These are phyloP conservation scores for Plantago rigida DNA, from an alignment of 305 asterid species.

Conservation along the genomic window DNA sequence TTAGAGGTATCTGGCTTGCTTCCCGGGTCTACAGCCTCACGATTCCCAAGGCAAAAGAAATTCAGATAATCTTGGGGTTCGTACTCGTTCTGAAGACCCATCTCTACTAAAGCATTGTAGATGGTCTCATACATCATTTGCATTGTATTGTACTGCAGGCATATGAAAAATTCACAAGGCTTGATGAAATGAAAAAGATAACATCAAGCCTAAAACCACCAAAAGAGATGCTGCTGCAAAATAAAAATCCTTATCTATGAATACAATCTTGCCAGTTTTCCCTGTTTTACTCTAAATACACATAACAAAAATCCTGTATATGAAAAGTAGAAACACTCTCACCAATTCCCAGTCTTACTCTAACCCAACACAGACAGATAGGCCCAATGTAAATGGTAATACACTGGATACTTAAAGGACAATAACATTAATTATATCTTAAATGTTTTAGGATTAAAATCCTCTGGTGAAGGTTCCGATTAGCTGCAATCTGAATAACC, in stretches of 20 bases:
- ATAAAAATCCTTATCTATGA: background rate
- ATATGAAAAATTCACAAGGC: background rate
- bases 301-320: no score
- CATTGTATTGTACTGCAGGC: conserved; percentile 60
- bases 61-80: conserved; percentile 70
- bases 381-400: no score
- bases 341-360: no score
- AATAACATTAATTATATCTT: no score
- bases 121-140: conserved; percentile 74
- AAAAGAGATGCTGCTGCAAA: background rate
- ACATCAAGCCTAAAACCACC: background rate
- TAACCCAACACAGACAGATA: no score
- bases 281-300: background rate
- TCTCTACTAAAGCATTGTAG: conserved; percentile 54
- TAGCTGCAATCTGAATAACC: background rate
- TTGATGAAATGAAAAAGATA: background rate
- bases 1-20: conserved; percentile 11
- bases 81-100: conserved; percentile 42
- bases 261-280: background rate
- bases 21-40: conserved; percentile 36
- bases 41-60: conserved; percentile 75
- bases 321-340: no score
- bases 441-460: no score
- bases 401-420: no score
- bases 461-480: background rate